Conservation (phyloP, 176 grass and related monocot genomes). For the Eremochloa ophiuroides region DNA sequence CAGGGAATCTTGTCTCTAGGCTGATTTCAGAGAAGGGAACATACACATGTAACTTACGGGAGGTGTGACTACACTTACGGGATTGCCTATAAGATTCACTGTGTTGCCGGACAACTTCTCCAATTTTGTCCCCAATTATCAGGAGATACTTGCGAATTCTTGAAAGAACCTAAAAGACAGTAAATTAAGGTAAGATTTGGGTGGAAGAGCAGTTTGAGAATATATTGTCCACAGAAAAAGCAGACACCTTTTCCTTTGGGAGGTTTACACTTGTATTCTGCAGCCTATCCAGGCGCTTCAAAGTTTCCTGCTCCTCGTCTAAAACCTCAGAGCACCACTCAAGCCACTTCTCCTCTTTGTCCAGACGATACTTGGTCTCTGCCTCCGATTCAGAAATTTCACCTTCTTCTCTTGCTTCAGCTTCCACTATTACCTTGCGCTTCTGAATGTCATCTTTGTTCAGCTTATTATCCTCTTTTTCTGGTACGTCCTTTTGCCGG, state of each 20-base stretch:
- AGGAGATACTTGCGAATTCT: constrained; percentile 93
- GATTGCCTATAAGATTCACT: constrained; percentile 84
- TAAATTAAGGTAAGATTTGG: constrained; percentile 12
- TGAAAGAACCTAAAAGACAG: constrained; percentile 80
- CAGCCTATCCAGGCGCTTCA: constrained; percentile 84
- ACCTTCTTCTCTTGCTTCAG: constrained; percentile 96
- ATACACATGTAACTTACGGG: neutral
- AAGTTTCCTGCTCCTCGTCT: constrained; percentile 81
- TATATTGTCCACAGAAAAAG: constrained; percentile 5
- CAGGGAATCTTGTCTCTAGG: neutral
- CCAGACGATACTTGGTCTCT: constrained; percentile 62
- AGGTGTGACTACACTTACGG: constrained; percentile 52
- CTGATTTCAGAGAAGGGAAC: neutral
- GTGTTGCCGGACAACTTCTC: constrained; percentile 70
- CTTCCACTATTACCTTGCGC: constrained; percentile 54
- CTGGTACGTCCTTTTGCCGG: constrained; percentile 52
- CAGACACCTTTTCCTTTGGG: constrained; percentile 88
- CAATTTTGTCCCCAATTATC: constrained; percentile 95
- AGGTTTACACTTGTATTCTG: constrained; percentile 97
- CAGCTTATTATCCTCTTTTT: constrained; percentile 53
- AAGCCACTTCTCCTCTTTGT: constrained; percentile 98
- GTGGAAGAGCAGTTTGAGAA: constrained; percentile 13
- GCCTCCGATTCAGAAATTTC: constrained; percentile 98
- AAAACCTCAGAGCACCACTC: constrained; percentile 99
- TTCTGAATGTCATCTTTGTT: constrained; percentile 58